Evolutionary conservation across 257 asterid genomes (phyloP).

Genomic region (Voacanga thouarsii): DNA sequence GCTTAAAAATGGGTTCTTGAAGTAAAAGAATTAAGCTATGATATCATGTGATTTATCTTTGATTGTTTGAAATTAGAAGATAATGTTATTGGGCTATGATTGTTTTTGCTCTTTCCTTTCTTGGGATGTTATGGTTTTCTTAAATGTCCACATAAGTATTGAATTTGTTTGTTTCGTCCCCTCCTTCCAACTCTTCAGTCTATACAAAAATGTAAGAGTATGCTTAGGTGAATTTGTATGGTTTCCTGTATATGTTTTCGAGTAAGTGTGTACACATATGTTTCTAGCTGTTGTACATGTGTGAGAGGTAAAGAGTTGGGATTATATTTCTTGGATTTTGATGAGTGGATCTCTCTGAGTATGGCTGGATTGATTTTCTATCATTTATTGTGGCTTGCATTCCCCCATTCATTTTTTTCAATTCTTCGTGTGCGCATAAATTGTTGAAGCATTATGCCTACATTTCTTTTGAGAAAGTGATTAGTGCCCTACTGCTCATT

Average conservation of each 20-base stretch:
- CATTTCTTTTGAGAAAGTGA: too few relatives aligned
- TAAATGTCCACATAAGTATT: background rate
- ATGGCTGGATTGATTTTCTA: background rate
- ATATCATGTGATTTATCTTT: conserved; percentile 24
- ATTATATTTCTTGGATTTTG: background rate
- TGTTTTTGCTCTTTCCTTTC: conserved; percentile 18
- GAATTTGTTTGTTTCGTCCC: background rate
- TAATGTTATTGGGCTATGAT: conserved; percentile 30
- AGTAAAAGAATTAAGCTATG: conserved; percentile 21
- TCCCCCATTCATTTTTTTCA: too few relatives aligned
- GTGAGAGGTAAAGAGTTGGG: background rate
- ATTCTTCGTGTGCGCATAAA: too few relatives aligned
- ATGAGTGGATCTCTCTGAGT: background rate
- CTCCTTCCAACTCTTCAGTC: background rate
- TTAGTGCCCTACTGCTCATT: too few relatives aligned
- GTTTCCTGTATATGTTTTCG: background rate
- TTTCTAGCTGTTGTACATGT: conserved; percentile 2
- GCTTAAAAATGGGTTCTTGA: conserved; percentile 24
- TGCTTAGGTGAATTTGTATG: background rate
- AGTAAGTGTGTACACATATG: background rate
- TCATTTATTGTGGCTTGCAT: too few relatives aligned
- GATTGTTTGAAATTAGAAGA: conserved; percentile 8
- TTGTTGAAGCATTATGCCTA: too few relatives aligned
- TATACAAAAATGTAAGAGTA: background rate
- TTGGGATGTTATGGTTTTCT: conserved; percentile 17